Evolutionary conservation across 164 flowering plant genomes (phyloP).

Genomic region (Macadamia integrifolia): DNA sequence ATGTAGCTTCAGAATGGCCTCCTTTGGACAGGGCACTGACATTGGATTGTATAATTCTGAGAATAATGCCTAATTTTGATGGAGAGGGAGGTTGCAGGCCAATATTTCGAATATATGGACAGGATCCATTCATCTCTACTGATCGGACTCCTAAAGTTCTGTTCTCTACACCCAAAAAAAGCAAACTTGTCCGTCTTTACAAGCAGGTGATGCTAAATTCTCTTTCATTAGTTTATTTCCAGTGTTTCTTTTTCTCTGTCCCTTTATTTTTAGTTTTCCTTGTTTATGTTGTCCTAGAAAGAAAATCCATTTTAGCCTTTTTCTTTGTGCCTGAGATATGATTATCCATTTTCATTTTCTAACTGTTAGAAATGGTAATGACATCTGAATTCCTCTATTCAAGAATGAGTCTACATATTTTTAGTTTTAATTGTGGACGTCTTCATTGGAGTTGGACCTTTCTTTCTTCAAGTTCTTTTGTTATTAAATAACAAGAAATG

Average conservation of each 20-base stretch:
- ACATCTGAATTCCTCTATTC: no score
- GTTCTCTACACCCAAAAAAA: conserved; percentile 56
- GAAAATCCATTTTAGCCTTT: not conserved
- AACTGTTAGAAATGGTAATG: no score
- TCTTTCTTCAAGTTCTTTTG: no score
- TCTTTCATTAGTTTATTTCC: conserved; percentile 1
- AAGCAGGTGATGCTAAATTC: conserved; percentile 53
- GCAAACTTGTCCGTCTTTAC: conserved; percentile 53
- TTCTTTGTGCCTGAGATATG: no score
- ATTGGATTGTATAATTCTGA: conserved; percentile 78
- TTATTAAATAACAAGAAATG: no score
- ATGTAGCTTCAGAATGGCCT: conserved; percentile 86
- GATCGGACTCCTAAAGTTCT: conserved; percentile 61
- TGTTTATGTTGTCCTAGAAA: not conserved
- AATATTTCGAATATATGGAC: conserved; percentile 78
- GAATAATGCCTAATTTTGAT: conserved; percentile 69
- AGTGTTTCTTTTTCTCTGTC: not conserved
- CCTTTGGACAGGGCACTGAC: conserved; percentile 77
- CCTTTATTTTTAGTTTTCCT: not conserved
- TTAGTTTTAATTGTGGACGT: no score
- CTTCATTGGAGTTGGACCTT: no score
- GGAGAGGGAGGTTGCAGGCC: conserved; percentile 82
- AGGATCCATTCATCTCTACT: conserved; percentile 53
- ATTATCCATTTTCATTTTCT: no score
- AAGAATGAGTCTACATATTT: no score